Percentiles rank a stretch among this genome's conserved stretches.
phyloP scores from a whole-genome alignment of 1,284 basidiomycete species.

The Amylostereum chailletii region DNA sequence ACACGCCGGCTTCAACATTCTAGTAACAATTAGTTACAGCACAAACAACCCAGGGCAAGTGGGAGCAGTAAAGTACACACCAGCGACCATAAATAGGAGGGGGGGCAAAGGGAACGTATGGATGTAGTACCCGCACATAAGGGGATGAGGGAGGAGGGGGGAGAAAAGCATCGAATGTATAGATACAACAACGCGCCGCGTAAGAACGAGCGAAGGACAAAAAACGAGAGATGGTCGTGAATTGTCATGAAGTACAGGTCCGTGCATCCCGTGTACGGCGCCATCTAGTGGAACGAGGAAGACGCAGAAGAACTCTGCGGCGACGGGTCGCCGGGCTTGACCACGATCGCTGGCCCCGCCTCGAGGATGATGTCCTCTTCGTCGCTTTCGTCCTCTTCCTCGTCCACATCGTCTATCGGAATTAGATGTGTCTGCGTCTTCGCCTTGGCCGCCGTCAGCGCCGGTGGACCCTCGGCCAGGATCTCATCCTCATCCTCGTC shows the following conservation, averaged over 20 bases:
- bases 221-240: not conserved
- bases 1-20: no score
- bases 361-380: slow-evolving; percentile 62
- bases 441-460: slow-evolving; percentile 27
- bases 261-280: not conserved
- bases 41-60: no score
- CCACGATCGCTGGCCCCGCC: slow-evolving; percentile 48
- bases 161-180: not conserved
- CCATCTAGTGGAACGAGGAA: not conserved
- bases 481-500: slow-evolving; percentile 38
- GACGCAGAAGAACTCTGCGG: slow-evolving; percentile 1
- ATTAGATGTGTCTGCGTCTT: slow-evolving; percentile 22
- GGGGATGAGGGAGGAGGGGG: not conserved
- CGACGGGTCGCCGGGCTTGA: slow-evolving; percentile 25
- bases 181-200: not conserved
- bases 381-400: slow-evolving; percentile 26
- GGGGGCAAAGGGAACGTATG: not conserved
- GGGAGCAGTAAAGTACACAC: no score
- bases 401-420: slow-evolving; percentile 27
- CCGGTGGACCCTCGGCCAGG: slow-evolving; percentile 41
- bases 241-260: not conserved
- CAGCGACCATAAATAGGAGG: not conserved
- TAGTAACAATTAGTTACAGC: no score
- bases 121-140: not conserved
- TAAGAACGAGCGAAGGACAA: not conserved